Conservation (phyloP, 352 stramenopile species). For the Pythium brachiatum region DNA sequence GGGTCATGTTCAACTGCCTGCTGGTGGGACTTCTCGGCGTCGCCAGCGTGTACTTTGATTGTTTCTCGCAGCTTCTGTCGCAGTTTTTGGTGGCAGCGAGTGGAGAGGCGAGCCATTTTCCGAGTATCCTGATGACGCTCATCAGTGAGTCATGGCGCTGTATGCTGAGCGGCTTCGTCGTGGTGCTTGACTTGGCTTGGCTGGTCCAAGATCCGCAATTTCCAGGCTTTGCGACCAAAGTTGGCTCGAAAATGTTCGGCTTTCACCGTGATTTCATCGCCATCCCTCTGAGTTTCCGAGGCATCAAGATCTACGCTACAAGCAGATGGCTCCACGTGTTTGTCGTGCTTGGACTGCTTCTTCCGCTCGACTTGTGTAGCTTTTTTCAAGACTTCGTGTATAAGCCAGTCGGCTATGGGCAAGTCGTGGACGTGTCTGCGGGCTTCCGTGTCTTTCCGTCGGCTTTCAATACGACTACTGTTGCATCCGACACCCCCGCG, state of each 20-base stretch:
- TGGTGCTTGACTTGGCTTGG: constrained; percentile 50
- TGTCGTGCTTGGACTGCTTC: constrained; percentile 42
- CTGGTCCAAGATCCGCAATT: constrained; percentile 52
- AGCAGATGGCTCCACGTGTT: constrained; percentile 51
- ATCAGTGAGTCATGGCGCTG: constrained; percentile 19
- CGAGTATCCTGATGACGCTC: constrained; percentile 10
- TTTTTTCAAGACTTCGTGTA: constrained; percentile 49
- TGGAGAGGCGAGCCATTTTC: constrained; percentile 1
- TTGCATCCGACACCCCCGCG: not conserved
- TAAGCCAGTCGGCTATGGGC: constrained; percentile 29
- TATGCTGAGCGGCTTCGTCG: constrained; percentile 22
- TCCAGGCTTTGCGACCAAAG: constrained; percentile 37
- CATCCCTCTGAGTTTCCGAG: constrained; percentile 14
- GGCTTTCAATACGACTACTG: not conserved
- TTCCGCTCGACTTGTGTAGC: constrained; percentile 49
- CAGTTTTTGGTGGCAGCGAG: constrained; percentile 16
- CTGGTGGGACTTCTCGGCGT: constrained; percentile 25
- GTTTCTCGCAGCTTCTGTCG: constrained; percentile 2
- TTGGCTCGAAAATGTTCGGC: constrained; percentile 41
- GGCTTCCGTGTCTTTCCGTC: constrained; percentile 18
- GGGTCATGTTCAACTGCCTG: constrained; percentile 13
- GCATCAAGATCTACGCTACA: constrained; percentile 29
- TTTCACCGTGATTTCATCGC: constrained; percentile 32
- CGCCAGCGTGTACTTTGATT: constrained; percentile 30
- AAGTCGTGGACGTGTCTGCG: constrained; percentile 27